Base-by-base conservation (phyloP, 2,329 filamentous ascomycete species). In the Trichophyton verrucosum region DNA sequence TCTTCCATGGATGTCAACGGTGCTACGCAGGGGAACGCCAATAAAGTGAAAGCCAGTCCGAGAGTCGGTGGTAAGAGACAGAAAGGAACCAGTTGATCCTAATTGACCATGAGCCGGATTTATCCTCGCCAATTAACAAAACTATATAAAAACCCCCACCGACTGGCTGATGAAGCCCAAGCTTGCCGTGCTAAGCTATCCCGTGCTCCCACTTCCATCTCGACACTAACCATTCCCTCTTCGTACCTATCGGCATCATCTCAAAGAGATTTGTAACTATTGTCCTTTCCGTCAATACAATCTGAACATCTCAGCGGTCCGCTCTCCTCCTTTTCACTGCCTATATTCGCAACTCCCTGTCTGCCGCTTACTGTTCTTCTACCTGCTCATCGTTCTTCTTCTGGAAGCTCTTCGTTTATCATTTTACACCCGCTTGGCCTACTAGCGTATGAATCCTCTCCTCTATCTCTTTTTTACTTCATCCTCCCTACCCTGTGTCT, bases 1-100 rank as follows among this genome's bases (percentile, higher is more conserved):
- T 68, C 66, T 60, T 72, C 70, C 33, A 61, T 69, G 27, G 78
- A 82, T 62, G 75, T 82, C 58, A 84, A 84, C 63, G 76, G 77
- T 38, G 67, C 72, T 38, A 72, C 65, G 15, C 63, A 68, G 17
- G 66, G 68, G 30, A 73, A 69, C 57, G 64, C 70, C 15, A 67
- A 66, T 57, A 79, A 79, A 67, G 74, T 77, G 49, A 79, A 78
- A 65, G 71, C 76, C 57, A 79, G 76, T 64, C 76, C 77, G 49
- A 71, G 76, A 60, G 73, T 77, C 33, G 71, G 74, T 33, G 74
- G 71, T 8, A 79, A 79, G 65, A 71, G 77, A 64, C 77, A 78
- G 65, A 79, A 78, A 66, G 77, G 74, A 44, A 70, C 71, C 13
- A 62, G 53, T 30, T 62, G 55, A 62, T 42, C 22, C 22, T 53